Percentiles rank a stretch among this genome's conserved stretches.
Conservation (phyloP, 108 stramenopile genomes). For the Nannochloropsis granulata region DNA sequence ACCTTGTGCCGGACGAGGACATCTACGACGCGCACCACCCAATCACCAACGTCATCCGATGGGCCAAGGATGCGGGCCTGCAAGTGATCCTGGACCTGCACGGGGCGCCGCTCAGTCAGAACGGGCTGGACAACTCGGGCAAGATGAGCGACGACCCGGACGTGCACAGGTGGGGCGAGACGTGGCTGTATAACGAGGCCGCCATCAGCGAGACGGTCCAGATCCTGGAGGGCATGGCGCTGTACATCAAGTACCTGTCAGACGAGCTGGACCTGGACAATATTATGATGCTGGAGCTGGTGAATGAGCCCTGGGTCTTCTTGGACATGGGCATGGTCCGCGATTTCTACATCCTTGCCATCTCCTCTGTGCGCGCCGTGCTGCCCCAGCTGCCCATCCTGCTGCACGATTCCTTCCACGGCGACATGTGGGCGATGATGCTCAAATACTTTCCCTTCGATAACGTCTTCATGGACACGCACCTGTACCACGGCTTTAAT, state of each 20-base stretch:
- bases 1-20: conserved; percentile 33
- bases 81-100: conserved; percentile 38
- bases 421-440: conserved; percentile 29
- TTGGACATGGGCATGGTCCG: conserved; percentile 33
- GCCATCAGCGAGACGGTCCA: conserved; percentile 21
- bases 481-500: conserved; percentile 41
- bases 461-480: conserved; percentile 32
- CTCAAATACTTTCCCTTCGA: conserved; percentile 32
- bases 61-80: conserved; percentile 22
- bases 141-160: conserved; percentile 17
- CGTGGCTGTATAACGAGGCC: conserved; percentile 15
- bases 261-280: conserved; percentile 24
- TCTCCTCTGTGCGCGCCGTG: conserved; percentile 22
- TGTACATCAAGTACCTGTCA: conserved; percentile 38
- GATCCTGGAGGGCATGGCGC: conserved; percentile 26
- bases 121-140: conserved; percentile 40
- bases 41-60: conserved; percentile 31
- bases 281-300: conserved; percentile 38
- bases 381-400: conserved; percentile 31
- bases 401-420: conserved; percentile 33
- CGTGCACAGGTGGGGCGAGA: conserved; percentile 1
- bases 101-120: conserved; percentile 37
- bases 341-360: conserved; percentile 29
- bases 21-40: conserved; percentile 29
- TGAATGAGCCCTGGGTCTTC: conserved; percentile 33